These are phyloP conservation scores for Mycena chlorophos DNA, from an alignment of 768 basidiomycete genomes.

Conservation along the genomic window DNA sequence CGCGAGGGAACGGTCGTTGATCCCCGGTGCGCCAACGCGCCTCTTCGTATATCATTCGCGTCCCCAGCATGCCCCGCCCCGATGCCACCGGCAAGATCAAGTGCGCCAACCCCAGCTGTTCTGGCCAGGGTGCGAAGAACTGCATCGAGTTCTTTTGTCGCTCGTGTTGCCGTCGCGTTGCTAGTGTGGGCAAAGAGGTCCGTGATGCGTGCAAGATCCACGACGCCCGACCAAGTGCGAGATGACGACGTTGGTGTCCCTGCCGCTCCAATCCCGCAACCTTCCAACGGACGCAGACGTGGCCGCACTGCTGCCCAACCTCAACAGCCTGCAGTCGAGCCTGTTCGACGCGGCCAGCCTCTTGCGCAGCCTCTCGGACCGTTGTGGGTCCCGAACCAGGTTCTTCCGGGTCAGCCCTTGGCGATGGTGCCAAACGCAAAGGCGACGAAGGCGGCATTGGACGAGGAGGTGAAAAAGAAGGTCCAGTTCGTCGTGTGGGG, in stretches of 20 bases:
- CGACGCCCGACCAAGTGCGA: neutral
- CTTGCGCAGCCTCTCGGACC: slow-evolving; percentile 9
- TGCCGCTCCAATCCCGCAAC: neutral
- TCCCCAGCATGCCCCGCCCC: neutral
- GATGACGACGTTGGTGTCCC: neutral
- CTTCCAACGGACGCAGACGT: neutral
- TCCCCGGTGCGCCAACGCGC: neutral
- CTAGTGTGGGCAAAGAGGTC: neutral
- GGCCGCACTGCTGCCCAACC: neutral
- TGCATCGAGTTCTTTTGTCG: slow-evolving; percentile 10
- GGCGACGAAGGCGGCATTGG: slow-evolving; percentile 1
- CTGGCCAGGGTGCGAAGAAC: neutral
- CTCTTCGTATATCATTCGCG: neutral
- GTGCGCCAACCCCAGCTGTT: neutral
- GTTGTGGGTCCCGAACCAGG: neutral
- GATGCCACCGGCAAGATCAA: neutral
- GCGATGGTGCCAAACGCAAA: neutral
- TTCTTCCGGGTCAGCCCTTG: neutral
- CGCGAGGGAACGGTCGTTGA: neutral
- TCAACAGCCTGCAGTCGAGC: neutral
- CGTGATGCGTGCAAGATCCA: slow-evolving; percentile 5
- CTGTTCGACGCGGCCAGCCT: neutral
- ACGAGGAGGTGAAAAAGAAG: slow-evolving; percentile 6
- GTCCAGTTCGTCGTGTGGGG: neutral
- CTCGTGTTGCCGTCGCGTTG: neutral